phyloP scores from a whole-genome alignment of 169 alveolate genomes.

The Plasmodium gallinaceum region DNA sequence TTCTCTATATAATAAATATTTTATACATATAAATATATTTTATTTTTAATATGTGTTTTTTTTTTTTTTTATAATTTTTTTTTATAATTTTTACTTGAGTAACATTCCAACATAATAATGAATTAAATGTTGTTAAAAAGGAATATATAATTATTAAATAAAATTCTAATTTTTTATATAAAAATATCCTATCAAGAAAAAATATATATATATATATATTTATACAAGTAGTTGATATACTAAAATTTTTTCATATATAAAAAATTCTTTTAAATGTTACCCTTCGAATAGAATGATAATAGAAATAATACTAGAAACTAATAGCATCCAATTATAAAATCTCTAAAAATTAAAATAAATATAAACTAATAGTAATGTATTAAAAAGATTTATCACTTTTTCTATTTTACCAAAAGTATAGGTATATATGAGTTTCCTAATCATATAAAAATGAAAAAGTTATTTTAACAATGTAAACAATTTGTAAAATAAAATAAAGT shows the following conservation, averaged over 20 bases:
- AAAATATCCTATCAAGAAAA: conserved; percentile 28
- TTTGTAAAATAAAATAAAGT: too few relatives aligned
- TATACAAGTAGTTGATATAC: neutral
- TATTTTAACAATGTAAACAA: too few relatives aligned
- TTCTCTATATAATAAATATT: conserved; percentile 21
- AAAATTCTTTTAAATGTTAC: conserved; percentile 7
- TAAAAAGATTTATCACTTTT: neutral
- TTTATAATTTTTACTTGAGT: conserved; percentile 26
- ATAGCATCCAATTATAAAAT: conserved; percentile 69
- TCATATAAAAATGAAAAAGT: neutral
- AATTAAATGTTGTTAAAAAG: conserved; percentile 21
- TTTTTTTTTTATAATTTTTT: neutral
- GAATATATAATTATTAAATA: conserved; percentile 24
- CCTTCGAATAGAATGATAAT: conserved; percentile 40
- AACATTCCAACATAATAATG: conserved; percentile 41
- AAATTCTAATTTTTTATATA: conserved; percentile 10
- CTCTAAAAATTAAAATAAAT: conserved; percentile 8
- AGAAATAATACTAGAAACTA: conserved; percentile 60
- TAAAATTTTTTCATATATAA: neutral
- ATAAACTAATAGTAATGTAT: too few relatives aligned
- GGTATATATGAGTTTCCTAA: conserved; percentile 62
- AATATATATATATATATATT: neutral
- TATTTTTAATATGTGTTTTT: neutral
- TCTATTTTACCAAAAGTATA: conserved; percentile 31
- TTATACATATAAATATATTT: neutral